phyloP scores from a whole-genome alignment of 202 grass and related monocot species.

The Dendrocalamus latiflorus region DNA sequence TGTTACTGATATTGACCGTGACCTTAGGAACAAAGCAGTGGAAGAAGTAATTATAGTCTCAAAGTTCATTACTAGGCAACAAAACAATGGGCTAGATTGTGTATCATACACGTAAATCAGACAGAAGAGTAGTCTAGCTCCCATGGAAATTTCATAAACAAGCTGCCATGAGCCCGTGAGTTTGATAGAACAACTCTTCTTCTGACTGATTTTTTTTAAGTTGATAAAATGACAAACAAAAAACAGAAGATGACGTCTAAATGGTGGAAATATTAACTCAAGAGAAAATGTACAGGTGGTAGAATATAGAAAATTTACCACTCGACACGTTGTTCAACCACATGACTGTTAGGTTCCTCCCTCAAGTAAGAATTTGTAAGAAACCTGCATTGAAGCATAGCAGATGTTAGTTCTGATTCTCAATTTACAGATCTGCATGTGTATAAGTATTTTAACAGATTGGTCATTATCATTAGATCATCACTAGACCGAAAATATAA shows the following conservation, averaged over 20 bases:
- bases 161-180: neutral
- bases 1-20: neutral
- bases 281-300: neutral
- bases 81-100: neutral
- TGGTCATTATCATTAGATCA: neutral
- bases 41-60: neutral
- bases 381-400: constrained; percentile 55
- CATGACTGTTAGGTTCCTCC: constrained; percentile 94
- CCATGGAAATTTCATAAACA: neutral
- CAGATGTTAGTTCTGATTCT: constrained; percentile 1
- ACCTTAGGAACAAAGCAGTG: neutral
- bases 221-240: neutral
- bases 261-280: neutral
- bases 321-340: constrained; percentile 91
- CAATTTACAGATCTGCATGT: neutral
- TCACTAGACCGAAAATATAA: constrained; percentile 3
- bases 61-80: neutral
- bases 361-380: constrained; percentile 89
- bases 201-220: neutral
- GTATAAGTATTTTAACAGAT: neutral
- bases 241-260: neutral
- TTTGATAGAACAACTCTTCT: neutral
- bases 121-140: neutral
- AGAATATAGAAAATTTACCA: constrained; percentile 60
- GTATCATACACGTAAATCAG: neutral